Percentiles rank a stretch among this genome's conserved stretches.
phyloP scores from a whole-genome alignment of 2,329 filamentous ascomycete species.

The Aureobasidium melanogenum region DNA sequence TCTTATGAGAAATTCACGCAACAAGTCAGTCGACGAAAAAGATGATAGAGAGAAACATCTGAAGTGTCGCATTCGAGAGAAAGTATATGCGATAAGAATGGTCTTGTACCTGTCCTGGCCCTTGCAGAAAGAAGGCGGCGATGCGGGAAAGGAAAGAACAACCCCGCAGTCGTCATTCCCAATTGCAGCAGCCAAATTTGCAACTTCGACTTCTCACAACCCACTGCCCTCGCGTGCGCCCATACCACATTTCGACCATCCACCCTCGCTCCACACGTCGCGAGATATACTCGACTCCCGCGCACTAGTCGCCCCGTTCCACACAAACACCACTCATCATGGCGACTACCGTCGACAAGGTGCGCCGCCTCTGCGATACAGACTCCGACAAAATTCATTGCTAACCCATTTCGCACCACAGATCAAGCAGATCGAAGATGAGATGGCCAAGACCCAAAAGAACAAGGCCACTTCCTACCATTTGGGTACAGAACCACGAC shows the following conservation, averaged over 20 bases:
- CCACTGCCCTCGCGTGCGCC: background rate
- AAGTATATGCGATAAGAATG: background rate
- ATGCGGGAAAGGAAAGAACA: background rate
- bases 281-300: background rate
- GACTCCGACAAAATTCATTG: slow-evolving; percentile 25
- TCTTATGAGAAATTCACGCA: background rate
- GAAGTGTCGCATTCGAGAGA: background rate
- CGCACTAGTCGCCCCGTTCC: background rate
- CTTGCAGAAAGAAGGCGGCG: background rate
- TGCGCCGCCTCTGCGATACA: slow-evolving; percentile 25
- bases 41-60: background rate
- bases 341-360: slow-evolving; percentile 97
- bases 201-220: slow-evolving; percentile 9
- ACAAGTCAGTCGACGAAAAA: background rate
- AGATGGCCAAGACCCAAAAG: slow-evolving; percentile 97
- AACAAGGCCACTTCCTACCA: slow-evolving; percentile 94
- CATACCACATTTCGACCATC: background rate
- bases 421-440: slow-evolving; percentile 96
- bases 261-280: background rate
- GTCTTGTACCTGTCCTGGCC: background rate
- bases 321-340: slow-evolving; percentile 47
- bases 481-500: slow-evolving; percentile 48
- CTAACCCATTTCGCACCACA: slow-evolving; percentile 33
- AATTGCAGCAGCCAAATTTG: slow-evolving; percentile 7
- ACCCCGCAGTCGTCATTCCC: slow-evolving; percentile 10